Evolutionary conservation across 1,284 basidiomycete species (phyloP).

Genomic region (Microbotryum lychnidis-dioicae): DNA sequence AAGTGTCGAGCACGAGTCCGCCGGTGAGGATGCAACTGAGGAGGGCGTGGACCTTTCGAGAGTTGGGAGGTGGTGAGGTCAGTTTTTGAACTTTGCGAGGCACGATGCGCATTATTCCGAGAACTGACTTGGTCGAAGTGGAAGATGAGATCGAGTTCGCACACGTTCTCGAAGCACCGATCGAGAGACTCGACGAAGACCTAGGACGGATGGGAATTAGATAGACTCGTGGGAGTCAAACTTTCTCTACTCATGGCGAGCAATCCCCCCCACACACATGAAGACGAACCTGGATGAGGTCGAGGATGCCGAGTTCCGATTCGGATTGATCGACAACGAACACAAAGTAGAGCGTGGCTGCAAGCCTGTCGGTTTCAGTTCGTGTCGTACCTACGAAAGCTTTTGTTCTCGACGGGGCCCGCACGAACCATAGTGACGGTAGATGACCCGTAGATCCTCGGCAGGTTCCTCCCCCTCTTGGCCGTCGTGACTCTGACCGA

Average conservation of each 20-base stretch:
- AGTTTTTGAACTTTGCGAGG: background rate
- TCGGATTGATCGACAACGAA: constrained; percentile 93
- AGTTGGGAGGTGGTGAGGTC: background rate
- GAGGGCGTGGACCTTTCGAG: constrained; percentile 75
- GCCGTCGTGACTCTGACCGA: constrained; percentile 13
- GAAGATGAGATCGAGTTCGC: constrained; percentile 96
- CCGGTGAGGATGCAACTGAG: constrained; percentile 93
- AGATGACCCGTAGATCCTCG: constrained; percentile 46
- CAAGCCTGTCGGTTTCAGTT: too few relatives aligned
- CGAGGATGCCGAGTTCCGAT: constrained; percentile 90
- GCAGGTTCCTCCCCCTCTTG: constrained; percentile 14
- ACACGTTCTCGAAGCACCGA: constrained; percentile 94
- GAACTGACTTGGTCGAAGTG: constrained; percentile 85
- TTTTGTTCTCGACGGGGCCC: constrained; percentile 3
- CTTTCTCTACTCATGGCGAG: background rate
- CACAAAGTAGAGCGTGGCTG: constrained; percentile 89
- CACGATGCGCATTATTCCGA: background rate
- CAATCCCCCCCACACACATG: background rate
- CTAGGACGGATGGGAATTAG: constrained; percentile 39
- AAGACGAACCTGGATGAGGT: constrained; percentile 79
- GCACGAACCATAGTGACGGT: constrained; percentile 38
- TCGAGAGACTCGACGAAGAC: constrained; percentile 97
- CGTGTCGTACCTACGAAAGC: background rate
- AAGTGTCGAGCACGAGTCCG: constrained; percentile 91
- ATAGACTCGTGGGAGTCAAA: background rate